phyloP scores from a whole-genome alignment of 1,139 yeast genomes.

The Hyphopichia burtonii region DNA sequence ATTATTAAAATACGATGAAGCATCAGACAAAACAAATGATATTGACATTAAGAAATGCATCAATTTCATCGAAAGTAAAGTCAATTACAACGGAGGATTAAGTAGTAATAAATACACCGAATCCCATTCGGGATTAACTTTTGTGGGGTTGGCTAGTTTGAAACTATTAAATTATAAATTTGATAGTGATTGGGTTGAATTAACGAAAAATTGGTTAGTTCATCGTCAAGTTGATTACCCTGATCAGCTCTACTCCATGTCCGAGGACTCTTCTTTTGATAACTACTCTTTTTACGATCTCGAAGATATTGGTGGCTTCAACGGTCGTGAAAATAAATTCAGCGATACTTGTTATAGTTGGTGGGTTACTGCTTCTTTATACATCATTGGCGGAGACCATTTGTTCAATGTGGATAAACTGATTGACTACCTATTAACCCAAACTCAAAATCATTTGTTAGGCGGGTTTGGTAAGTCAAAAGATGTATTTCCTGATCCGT shows the following conservation, averaged over 20 bases:
- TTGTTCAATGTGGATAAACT: constrained; percentile 41
- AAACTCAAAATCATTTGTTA: constrained; percentile 60
- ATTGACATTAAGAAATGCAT: constrained; percentile 42
- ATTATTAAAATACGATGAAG: constrained; percentile 45
- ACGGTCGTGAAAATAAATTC: constrained; percentile 82
- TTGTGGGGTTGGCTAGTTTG: constrained; percentile 76
- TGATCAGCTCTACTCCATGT: constrained; percentile 17
- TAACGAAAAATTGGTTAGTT: constrained; percentile 56
- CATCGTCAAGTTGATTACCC: constrained; percentile 59
- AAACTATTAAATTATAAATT: constrained; percentile 36
- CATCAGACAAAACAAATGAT: constrained; percentile 25
- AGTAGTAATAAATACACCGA: constrained; percentile 46
- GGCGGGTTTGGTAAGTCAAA: constrained; percentile 85
- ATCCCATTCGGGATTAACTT: constrained; percentile 86
- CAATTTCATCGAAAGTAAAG: constrained; percentile 41
- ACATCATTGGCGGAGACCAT: constrained; percentile 31
- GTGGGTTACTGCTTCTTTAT: constrained; percentile 75
- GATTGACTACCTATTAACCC: constrained; percentile 47
- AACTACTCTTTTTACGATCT: constrained; percentile 36
- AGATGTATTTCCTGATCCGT: constrained; percentile 65
- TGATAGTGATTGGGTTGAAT: constrained; percentile 25
- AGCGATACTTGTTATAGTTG: constrained; percentile 92
- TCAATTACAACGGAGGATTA: constrained; percentile 67
- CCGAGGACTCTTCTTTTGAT: constrained; percentile 12
- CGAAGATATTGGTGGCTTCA: constrained; percentile 73